Base-by-base conservation (phyloP, 805 yeast genomes). In the Jamesozyma hellenica region DNA sequence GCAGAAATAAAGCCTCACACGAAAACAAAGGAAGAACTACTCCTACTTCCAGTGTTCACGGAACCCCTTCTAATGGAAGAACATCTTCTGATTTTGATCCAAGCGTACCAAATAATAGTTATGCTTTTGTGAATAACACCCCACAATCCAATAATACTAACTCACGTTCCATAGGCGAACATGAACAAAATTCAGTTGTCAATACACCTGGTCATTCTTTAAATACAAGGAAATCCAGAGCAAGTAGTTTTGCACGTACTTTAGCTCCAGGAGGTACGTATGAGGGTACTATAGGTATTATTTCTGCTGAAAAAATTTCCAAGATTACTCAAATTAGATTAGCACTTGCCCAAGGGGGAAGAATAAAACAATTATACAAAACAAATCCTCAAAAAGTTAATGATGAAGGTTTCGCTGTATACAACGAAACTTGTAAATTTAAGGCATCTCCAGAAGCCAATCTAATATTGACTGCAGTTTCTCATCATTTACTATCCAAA, bases 401-500 rank as follows among this genome's bases (percentile, higher is more conserved):
- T 34, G 61, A 63, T 8, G 63, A 64, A 7, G 79, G 77, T 1
- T 41, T 52, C 1, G 65, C 67, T 36, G 64, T 58, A 41, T 79
- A 81, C 75, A 70, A 75, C 43, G 44, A 85, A 53, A 66, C 77
- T 16, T 66, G 72, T 43, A 68, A 78, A 4, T 82, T 88, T 65
- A 77, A 73, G 52, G 79, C 90, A 4, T 67, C 79, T 4, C 61
- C 77, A 4, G 79, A 73, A 10, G 78, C 79, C 3, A 70, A 66
- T 40, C 52, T 88, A 32, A 64, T 74, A 3, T 74, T 90, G 52
- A 67, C 69, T 31, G 74, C 84, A 21, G 67, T 75, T 32, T 75
- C 78, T 27, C 82, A 75, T 52, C 92, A 83, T 56, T 71, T 76
- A 2, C 71, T 88, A 49, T 87, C 94, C 29, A 78, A 80, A 53